Percentiles rank a stretch among this genome's conserved stretches.
Conservation (phyloP, 176 grass and related monocot genomes). For the Alloteropsis semialata region DNA sequence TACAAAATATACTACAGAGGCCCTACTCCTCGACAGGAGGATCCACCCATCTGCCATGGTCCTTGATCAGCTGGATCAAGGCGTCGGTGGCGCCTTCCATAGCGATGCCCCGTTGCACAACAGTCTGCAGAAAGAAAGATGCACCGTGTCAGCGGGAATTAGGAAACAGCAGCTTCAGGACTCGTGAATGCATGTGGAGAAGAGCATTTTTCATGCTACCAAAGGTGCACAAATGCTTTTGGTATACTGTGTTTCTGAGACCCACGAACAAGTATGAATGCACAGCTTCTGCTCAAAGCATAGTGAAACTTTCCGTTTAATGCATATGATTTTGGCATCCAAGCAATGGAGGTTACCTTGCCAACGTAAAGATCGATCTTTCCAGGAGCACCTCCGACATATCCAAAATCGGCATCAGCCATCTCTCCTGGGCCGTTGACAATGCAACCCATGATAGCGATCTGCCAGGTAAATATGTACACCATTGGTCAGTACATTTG, state of each 20-base stretch:
- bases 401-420: slow-evolving; percentile 98
- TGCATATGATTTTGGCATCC: background rate
- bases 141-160: background rate
- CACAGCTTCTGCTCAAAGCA: background rate
- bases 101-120: slow-evolving; percentile 79
- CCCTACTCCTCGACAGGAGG: slow-evolving; percentile 73
- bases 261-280: background rate
- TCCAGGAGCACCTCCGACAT: slow-evolving; percentile 86
- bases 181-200: background rate
- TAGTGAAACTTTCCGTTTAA: background rate
- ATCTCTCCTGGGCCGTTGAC: slow-evolving; percentile 97
- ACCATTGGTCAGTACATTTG: background rate
- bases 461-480: slow-evolving; percentile 48
- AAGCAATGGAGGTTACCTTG: slow-evolving; percentile 56
- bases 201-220: background rate
- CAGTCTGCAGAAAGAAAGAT: slow-evolving; percentile 44
- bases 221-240: background rate
- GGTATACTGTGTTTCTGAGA: background rate
- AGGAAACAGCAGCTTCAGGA: background rate
- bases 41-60: slow-evolving; percentile 84
- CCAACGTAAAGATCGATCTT: slow-evolving; percentile 98
- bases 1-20: slow-evolving; percentile 23
- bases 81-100: slow-evolving; percentile 93
- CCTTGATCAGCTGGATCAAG: slow-evolving; percentile 95
- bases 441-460: slow-evolving; percentile 97